These are phyloP conservation scores for Bothriochloa decipiens DNA, from an alignment of 176 grass and related monocot species.

Conservation along the genomic window DNA sequence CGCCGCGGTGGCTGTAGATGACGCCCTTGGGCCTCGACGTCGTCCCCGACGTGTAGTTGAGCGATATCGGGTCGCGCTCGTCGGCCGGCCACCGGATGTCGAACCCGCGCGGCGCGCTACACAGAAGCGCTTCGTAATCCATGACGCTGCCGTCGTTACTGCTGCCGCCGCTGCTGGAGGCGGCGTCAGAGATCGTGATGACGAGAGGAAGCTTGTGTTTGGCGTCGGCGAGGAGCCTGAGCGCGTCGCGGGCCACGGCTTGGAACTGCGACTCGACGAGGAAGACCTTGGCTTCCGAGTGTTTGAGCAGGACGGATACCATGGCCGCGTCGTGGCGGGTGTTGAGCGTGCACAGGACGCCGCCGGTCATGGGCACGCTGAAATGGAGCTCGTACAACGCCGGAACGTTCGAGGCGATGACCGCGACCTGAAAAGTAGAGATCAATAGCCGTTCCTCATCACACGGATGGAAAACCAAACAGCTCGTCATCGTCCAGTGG, in stretches of 20 bases:
- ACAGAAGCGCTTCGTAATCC: slow-evolving; percentile 49
- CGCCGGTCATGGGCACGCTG: slow-evolving; percentile 61
- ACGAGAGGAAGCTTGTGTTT: slow-evolving; percentile 12
- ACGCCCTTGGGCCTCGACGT: slow-evolving; percentile 69
- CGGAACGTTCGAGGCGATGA: slow-evolving; percentile 53
- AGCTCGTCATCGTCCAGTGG: neutral
- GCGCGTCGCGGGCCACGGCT: slow-evolving; percentile 24
- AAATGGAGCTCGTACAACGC: slow-evolving; percentile 71
- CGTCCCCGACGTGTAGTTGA: slow-evolving; percentile 77
- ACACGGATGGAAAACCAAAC: neutral
- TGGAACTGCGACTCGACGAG: slow-evolving; percentile 56
- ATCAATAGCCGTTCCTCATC: neutral
- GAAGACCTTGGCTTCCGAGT: slow-evolving; percentile 57
- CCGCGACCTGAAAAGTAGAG: slow-evolving; percentile 39
- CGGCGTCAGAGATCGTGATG: slow-evolving; percentile 30
- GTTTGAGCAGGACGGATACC: slow-evolving; percentile 48
- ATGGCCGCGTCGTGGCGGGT: slow-evolving; percentile 49
- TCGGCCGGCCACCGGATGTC: slow-evolving; percentile 61
- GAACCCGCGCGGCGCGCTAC: slow-evolving; percentile 21
- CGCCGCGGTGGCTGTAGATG: slow-evolving; percentile 71
- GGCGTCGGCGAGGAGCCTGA: slow-evolving; percentile 19
- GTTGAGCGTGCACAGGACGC: slow-evolving; percentile 57
- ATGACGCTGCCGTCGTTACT: neutral
- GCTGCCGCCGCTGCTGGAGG: neutral
- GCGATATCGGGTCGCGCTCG: slow-evolving; percentile 60